Evolutionary conservation across 306 rosid species (phyloP), one percentile per base, ranked within the genome.

Genomic region (Acacia acuminata): DNA sequence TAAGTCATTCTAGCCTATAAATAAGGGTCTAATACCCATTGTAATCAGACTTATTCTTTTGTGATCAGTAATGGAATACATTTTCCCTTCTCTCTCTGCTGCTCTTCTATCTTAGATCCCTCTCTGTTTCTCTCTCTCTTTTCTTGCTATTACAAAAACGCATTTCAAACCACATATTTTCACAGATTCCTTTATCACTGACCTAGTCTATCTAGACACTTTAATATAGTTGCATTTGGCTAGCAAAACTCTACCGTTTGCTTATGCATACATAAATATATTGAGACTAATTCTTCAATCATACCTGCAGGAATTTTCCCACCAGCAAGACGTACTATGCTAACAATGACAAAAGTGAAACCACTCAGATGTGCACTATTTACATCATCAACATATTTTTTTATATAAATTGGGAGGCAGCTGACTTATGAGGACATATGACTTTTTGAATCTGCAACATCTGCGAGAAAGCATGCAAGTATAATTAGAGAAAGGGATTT

Each of bases 301-400:
- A 71, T 87, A 96, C 99, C 98, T 93, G 92, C 97, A 4, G 92
- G 82, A 75, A 92, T 90, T 86, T 90, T 95, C 7, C 99, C 97
- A 42, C 99, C 98, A 50, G 99, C 89, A 83, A 92, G 90, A 86
- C 92, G 80, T 12, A 96, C 96, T 80, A 92, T 75, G 86, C 99
- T 84, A 76, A 93, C 80, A 14, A 90, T 81, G 67, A 85, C 94
- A 76, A 96, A 93, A 13, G 91, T 86, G 84, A 96, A 96, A 76
- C 98, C 99, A 83, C 88, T 85, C 30, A 84, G 64, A 73, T 88
- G 95, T 10, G 96, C 92, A 3, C 85, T 51, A 82, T 86, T 70
- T 38, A 2, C 88, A 87, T 93, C 92, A 34, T 87, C 90, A 5
- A 96, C 98, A 85, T 87, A 91, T 81, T 91, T 90, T 30, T 48